Evolutionary conservation across 1,284 basidiomycete genomes (phyloP), one percentile per base, ranked within the genome.

Genomic region (Fomitopsis palustris): DNA sequence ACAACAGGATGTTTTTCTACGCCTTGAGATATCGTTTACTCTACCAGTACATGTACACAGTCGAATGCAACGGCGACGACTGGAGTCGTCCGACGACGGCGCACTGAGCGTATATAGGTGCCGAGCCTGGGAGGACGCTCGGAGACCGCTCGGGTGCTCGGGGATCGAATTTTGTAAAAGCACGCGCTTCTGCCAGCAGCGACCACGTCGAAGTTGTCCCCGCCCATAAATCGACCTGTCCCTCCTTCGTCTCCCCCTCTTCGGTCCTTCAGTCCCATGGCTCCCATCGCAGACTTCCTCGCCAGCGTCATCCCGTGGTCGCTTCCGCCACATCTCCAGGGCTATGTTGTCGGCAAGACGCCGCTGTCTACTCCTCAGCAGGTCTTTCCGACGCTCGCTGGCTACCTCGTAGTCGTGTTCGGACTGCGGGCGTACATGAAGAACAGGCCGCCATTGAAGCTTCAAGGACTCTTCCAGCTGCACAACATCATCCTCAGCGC

Each of bases 401-500:
- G 84, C 59, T 99, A 99, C 81, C 86, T 99, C 65, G 86, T 85
- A 72, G 78, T 91, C 78, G 90, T 99, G 74, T 98, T 98, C 71
- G 86, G 92, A 63, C 84, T 92, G 47, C 88, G 89, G 69, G 86
- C 86, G 67, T 75, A 93, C 69, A 98, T 98, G 95, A 92, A 85
- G 75, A 81, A 83, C 72, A 83, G 82, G 65, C 79, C 81, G 68
- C 83, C 90, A 42, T 82, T 84, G 71, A 92, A 92, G 78, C 87
- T 97, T 70, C 95, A 90, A 69, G 75, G 83, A 54, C 83, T 95
- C 63, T 99, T 99, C 79, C 92, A 96, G 79, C 72, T 91, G 54
- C 96, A 99, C 79, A 99, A 99, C 74, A 79, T 94, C 64, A 77
- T 96, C 71, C 84, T 99, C 62, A 93, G 92, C 63, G 70, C 81